Conservation (phyloP, 768 basidiomycete species). For the Boletus pseudopeckii region DNA sequence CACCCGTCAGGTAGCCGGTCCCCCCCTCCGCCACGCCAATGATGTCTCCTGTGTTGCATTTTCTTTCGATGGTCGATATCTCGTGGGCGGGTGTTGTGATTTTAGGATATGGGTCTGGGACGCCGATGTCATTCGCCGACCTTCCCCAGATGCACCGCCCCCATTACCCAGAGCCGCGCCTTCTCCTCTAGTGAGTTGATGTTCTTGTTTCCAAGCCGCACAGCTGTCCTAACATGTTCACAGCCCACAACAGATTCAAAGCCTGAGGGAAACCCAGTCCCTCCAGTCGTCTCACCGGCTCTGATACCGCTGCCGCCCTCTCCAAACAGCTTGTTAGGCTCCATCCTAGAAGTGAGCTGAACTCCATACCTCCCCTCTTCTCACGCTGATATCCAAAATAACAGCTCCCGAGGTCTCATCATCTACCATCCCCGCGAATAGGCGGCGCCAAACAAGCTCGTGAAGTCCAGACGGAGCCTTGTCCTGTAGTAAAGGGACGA, state of each 20-base stretch:
- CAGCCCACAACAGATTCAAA: slow-evolving; percentile 11
- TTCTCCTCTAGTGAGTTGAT: slow-evolving; percentile 9
- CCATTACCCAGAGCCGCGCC: slow-evolving; percentile 9
- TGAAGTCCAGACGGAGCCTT: slow-evolving; percentile 7
- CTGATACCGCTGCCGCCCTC: slow-evolving; percentile 25
- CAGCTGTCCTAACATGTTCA: neutral
- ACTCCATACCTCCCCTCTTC: neutral
- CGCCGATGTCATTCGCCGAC: slow-evolving; percentile 18
- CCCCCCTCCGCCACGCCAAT: slow-evolving; percentile 26
- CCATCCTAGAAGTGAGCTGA: slow-evolving; percentile 19
- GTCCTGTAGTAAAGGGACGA: neutral
- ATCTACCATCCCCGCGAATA: slow-evolving; percentile 1
- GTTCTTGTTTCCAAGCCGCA: neutral
- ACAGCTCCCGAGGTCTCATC: slow-evolving; percentile 16
- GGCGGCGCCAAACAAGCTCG: neutral
- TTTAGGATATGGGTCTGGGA: slow-evolving; percentile 31
- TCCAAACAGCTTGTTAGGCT: slow-evolving; percentile 13
- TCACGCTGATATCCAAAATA: neutral
- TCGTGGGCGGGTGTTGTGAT: slow-evolving; percentile 28
- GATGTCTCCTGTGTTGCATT: slow-evolving; percentile 34
- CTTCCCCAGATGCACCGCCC: slow-evolving; percentile 8
- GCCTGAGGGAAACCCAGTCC: neutral
- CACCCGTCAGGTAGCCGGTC: slow-evolving; percentile 17
- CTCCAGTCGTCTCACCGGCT: slow-evolving; percentile 8
- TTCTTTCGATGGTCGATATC: slow-evolving; percentile 27